phyloP scores from a whole-genome alignment of 164 flowering plant species.

The Hamamelis virginiana region DNA sequence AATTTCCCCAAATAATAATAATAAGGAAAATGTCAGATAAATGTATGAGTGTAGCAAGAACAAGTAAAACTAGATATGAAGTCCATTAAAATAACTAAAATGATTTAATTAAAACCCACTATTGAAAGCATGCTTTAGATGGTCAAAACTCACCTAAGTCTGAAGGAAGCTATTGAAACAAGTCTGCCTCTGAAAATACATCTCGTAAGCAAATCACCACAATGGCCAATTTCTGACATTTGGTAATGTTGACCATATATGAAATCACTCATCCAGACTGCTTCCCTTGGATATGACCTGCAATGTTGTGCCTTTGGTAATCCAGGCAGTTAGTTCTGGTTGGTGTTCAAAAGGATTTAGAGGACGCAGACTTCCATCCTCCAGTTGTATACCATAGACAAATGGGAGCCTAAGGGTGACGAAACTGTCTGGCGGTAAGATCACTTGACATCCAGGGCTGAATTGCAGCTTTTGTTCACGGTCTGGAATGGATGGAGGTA shows the following conservation, averaged over 20 bases:
- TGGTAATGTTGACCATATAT: constrained; percentile 3
- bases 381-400: constrained; percentile 73
- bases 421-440: constrained; percentile 91
- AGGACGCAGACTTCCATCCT: constrained; percentile 58
- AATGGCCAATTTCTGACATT: not conserved
- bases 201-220: not conserved
- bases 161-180: constrained; percentile 2
- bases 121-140: not conserved
- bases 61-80: not conserved
- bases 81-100: not conserved
- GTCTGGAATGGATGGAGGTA: constrained; percentile 52
- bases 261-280: constrained; percentile 26
- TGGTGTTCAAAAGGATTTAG: constrained; percentile 61
- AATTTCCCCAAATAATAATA: too few relatives aligned
- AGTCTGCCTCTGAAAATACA: constrained; percentile 9
- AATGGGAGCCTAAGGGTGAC: constrained; percentile 79
- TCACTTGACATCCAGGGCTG: constrained; percentile 65
- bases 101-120: not conserved
- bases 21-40: not conserved
- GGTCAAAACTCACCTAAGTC: constrained; percentile 18
- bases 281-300: constrained; percentile 56
- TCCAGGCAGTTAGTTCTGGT: constrained; percentile 88
- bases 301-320: constrained; percentile 60
- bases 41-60: not conserved
- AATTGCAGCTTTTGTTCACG: constrained; percentile 61